A percentile compares a stretch with the other conserved stretches of the same genome.
Conservation (phyloP, 2,329 filamentous ascomycete species). For the Leptographium lundbergii region DNA sequence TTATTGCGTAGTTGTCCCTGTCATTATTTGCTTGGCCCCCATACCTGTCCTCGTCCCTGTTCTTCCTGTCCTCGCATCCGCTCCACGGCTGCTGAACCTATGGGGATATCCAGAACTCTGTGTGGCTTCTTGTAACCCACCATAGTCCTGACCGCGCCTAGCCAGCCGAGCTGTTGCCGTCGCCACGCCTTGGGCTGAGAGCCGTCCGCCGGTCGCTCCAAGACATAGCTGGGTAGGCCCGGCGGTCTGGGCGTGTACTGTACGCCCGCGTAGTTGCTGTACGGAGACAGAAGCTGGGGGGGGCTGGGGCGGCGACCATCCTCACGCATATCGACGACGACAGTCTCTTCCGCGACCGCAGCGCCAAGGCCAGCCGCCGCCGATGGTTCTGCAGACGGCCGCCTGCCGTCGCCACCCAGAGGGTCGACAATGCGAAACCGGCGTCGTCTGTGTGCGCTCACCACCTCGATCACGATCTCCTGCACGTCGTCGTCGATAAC, state of each 20-base stretch:
- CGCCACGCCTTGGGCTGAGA: slow-evolving; percentile 25
- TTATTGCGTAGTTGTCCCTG: background rate
- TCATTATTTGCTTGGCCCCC: background rate
- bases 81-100: slow-evolving; percentile 7
- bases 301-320: background rate
- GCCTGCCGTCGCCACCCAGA: slow-evolving; percentile 11
- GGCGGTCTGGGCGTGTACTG: slow-evolving; percentile 13
- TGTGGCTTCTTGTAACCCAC: slow-evolving; percentile 19
- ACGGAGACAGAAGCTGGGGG: background rate
- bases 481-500: background rate
- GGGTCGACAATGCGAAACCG: background rate
- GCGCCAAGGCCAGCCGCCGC: background rate
- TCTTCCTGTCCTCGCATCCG: background rate
- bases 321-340: background rate
- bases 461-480: slow-evolving; percentile 1
- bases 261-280: background rate
- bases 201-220: slow-evolving; percentile 18
- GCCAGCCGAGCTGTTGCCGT: slow-evolving; percentile 31
- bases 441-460: background rate
- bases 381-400: background rate
- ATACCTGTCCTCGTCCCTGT: background rate
- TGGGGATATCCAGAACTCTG: slow-evolving; percentile 12
- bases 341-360: background rate
- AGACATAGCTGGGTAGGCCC: slow-evolving; percentile 11
- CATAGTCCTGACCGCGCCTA: slow-evolving; percentile 30